phyloP scores from a whole-genome alignment of 192 early-diverging fungal species.

The Backusella parvicylindrica region DNA sequence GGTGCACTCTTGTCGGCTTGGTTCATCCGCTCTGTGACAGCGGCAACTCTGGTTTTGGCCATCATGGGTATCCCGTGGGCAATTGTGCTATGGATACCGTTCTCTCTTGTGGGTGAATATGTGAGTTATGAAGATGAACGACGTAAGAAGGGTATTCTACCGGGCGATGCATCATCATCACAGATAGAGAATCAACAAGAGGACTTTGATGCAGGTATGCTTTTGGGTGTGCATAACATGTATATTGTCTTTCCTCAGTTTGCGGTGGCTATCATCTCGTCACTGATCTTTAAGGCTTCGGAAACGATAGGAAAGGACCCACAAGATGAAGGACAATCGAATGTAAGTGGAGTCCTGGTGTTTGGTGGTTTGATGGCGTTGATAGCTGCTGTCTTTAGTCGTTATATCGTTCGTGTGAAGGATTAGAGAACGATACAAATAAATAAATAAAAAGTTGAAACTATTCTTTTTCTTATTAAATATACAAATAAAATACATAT shows the following conservation, averaged over 20 bases:
- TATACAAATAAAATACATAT: background rate
- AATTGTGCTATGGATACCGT: constrained; percentile 86
- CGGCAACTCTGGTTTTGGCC: constrained; percentile 69
- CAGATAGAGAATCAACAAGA: constrained; percentile 16
- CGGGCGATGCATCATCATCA: background rate
- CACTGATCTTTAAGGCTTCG: constrained; percentile 56
- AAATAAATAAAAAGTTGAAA: background rate
- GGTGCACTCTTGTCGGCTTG: constrained; percentile 65
- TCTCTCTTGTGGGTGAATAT: constrained; percentile 83
- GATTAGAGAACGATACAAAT: constrained; percentile 2
- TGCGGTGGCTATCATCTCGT: constrained; percentile 71
- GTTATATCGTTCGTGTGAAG: constrained; percentile 32
- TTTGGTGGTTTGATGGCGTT: constrained; percentile 71
- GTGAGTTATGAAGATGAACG: constrained; percentile 49
- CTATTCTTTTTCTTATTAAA: background rate
- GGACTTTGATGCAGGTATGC: constrained; percentile 59
- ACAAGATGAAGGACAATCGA: constrained; percentile 11
- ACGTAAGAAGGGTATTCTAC: background rate
- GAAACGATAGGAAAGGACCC: constrained; percentile 26
- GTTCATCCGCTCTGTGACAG: constrained; percentile 48
- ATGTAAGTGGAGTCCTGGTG: constrained; percentile 63
- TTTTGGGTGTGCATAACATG: constrained; percentile 94
- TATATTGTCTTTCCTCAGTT: constrained; percentile 95
- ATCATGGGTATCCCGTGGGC: constrained; percentile 88
- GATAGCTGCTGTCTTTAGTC: constrained; percentile 58